A percentile compares a stretch with the other conserved stretches of the same genome.
phyloP scores from a whole-genome alignment of 108 stramenopile genomes.

The Pseudonitzschia multistriata region DNA sequence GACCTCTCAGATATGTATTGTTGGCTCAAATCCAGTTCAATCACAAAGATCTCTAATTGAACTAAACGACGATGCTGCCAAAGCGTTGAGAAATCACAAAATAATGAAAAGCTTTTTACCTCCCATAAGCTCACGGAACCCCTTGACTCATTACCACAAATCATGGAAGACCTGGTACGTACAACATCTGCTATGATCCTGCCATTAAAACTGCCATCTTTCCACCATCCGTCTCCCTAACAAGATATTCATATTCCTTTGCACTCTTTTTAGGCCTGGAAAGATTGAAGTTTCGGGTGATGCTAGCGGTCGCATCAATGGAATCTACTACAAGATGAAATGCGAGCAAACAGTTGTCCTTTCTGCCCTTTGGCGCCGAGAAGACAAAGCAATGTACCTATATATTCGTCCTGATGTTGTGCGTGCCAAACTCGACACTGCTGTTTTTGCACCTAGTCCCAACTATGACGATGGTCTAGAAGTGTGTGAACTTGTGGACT shows the following conservation, averaged over 20 bases:
- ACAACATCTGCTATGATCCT: neutral
- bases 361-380: slow-evolving; percentile 39
- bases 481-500: slow-evolving; percentile 37
- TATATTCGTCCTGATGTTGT: slow-evolving; percentile 39
- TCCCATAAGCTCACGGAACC: slow-evolving; percentile 36
- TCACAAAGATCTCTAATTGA: slow-evolving; percentile 27
- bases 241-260: neutral
- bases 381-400: slow-evolving; percentile 31
- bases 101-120: slow-evolving; percentile 22
- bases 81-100: slow-evolving; percentile 23
- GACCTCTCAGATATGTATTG: slow-evolving; percentile 18
- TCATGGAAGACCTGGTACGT: slow-evolving; percentile 36
- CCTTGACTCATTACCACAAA: slow-evolving; percentile 35
- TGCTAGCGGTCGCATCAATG: slow-evolving; percentile 27
- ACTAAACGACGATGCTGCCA: slow-evolving; percentile 20
- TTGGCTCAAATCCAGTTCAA: slow-evolving; percentile 13
- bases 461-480: slow-evolving; percentile 32
- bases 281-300: slow-evolving; percentile 30
- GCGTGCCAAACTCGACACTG: slow-evolving; percentile 37
- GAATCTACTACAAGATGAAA: slow-evolving; percentile 36
- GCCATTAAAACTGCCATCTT: neutral
- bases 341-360: slow-evolving; percentile 35
- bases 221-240: neutral
- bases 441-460: slow-evolving; percentile 38
- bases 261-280: slow-evolving; percentile 20